Conservation (phyloP, 2,329 filamentous ascomycete genomes). For the Emmonsiellopsis sp. region DNA sequence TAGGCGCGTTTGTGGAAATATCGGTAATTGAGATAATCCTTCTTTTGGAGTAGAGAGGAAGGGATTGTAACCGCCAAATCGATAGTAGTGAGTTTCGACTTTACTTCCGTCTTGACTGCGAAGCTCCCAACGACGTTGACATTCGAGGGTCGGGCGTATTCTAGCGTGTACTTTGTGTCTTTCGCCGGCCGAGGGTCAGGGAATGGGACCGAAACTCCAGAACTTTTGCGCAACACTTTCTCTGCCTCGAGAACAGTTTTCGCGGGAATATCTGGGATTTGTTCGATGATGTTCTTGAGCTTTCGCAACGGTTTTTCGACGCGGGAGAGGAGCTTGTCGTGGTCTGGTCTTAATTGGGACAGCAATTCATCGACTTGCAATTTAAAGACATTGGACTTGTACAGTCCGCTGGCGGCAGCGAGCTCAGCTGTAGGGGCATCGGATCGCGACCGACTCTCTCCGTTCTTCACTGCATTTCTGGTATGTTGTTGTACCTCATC, state of each 20-base stretch:
- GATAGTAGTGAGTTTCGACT: constrained; percentile 49
- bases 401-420: constrained; percentile 41
- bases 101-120: constrained; percentile 63
- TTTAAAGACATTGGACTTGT: constrained; percentile 60
- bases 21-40: constrained; percentile 85
- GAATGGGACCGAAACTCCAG: constrained; percentile 69
- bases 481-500: constrained; percentile 12
- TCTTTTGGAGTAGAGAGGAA: constrained; percentile 69
- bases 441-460: constrained; percentile 18
- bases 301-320: constrained; percentile 47
- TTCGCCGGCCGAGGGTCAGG: constrained; percentile 68
- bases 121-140: constrained; percentile 89
- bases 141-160: constrained; percentile 64
- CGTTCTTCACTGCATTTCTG: constrained; percentile 13
- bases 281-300: constrained; percentile 50
- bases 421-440: constrained; percentile 25
- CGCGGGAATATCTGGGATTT: constrained; percentile 42
- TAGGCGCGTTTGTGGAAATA: constrained; percentile 95
- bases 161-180: constrained; percentile 72
- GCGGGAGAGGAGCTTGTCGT: constrained; percentile 46
- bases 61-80: constrained; percentile 90
- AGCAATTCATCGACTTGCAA: constrained; percentile 58
- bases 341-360: constrained; percentile 47
- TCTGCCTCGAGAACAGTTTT: constrained; percentile 56
- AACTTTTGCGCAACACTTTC: constrained; percentile 55